A percentile compares a stretch with the other conserved stretches of the same genome.
These are phyloP conservation scores for Macadamia tetraphylla DNA, from an alignment of 164 flowering plant species.

Conservation along the genomic window DNA sequence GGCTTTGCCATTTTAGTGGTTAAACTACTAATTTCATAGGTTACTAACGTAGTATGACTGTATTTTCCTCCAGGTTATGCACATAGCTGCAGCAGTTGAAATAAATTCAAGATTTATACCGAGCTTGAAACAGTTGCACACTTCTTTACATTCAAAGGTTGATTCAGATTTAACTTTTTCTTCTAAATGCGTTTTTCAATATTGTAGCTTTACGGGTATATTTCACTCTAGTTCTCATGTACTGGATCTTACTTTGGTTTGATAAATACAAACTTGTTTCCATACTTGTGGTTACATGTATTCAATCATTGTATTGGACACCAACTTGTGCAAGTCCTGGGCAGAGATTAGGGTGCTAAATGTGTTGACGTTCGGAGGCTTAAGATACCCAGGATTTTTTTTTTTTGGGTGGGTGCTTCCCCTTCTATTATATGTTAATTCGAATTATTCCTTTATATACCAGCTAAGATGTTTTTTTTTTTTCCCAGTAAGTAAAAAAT, in stretches of 20 bases:
- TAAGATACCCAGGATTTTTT: too few species aligned
- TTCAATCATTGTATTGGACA: neutral
- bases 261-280: neutral
- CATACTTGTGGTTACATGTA: neutral
- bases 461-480: too few species aligned
- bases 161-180: neutral
- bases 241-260: neutral
- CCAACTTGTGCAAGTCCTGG: neutral
- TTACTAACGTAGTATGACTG: constrained; percentile 7
- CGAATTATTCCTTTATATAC: too few species aligned
- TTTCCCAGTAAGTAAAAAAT: too few species aligned
- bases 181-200: too few species aligned
- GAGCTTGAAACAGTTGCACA: constrained; percentile 65
- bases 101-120: constrained; percentile 79
- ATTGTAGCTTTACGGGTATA: neutral
- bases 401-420: too few species aligned
- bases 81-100: constrained; percentile 91
- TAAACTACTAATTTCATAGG: neutral
- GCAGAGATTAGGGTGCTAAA: too few species aligned
- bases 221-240: neutral
- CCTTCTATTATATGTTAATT: too few species aligned
- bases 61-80: constrained; percentile 77
- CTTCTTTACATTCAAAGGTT: constrained; percentile 75
- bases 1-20: neutral
- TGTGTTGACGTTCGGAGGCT: too few species aligned